phyloP scores from a whole-genome alignment of 257 asterid genomes.

The Catharanthus roseus region DNA sequence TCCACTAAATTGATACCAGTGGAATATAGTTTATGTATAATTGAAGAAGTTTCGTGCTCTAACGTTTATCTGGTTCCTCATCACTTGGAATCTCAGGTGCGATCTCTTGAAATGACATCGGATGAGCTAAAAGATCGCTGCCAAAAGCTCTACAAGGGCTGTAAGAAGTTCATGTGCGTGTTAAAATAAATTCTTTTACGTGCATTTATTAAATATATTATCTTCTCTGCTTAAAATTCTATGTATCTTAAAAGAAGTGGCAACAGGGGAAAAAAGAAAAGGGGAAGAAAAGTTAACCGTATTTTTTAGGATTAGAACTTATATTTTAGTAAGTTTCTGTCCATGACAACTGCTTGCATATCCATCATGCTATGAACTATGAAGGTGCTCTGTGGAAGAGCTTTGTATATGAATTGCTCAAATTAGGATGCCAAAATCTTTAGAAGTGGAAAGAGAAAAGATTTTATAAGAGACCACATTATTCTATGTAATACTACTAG shows the following conservation, averaged over 20 bases:
- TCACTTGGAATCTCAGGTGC: constrained; percentile 39
- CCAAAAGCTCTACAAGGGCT: constrained; percentile 76
- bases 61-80: not conserved
- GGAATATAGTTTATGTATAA: not conserved
- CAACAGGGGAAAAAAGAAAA: too few species aligned
- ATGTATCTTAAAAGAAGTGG: too few species aligned
- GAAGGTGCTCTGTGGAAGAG: not conserved
- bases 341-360: not conserved
- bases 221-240: not conserved
- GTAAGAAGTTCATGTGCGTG: constrained; percentile 85
- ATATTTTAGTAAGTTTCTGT: not conserved
- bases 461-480: not conserved
- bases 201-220: not conserved
- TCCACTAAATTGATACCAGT: not conserved
- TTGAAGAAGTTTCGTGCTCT: not conserved
- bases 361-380: not conserved
- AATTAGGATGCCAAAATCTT: not conserved
- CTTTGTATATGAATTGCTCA: not conserved
- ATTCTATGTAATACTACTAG: not conserved
- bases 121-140: constrained; percentile 92
- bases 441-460: not conserved
- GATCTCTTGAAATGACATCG: constrained; percentile 69
- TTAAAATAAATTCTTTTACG: not conserved
- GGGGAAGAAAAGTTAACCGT: too few species aligned
- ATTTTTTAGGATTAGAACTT: not conserved